These are phyloP conservation scores for Geotrichum siamense DNA, from an alignment of 1,139 yeast genomes.

Conservation along the genomic window DNA sequence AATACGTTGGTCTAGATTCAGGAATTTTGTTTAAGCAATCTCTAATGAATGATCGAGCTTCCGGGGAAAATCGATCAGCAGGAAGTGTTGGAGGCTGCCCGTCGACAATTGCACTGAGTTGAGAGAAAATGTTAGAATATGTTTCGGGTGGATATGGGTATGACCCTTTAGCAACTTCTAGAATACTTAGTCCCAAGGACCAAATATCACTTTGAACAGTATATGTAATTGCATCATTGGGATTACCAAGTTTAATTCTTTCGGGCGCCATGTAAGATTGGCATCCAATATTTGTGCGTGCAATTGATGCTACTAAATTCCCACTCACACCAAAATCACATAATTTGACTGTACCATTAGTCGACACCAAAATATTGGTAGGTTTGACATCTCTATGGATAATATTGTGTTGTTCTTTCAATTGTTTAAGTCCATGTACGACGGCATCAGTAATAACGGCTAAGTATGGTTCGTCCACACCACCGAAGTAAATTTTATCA, in stretches of 20 bases:
- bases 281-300: slow-evolving; percentile 95
- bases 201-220: slow-evolving; percentile 94
- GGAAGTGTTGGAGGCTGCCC: slow-evolving; percentile 87
- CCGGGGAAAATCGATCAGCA: slow-evolving; percentile 49
- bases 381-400: slow-evolving; percentile 98
- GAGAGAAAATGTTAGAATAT: slow-evolving; percentile 81
- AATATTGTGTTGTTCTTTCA: slow-evolving; percentile 83
- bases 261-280: slow-evolving; percentile 99
- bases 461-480: slow-evolving; percentile 73
- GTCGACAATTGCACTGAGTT: slow-evolving; percentile 90
- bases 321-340: slow-evolving; percentile 98
- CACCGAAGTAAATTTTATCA: slow-evolving; percentile 74
- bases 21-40: slow-evolving; percentile 80
- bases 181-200: slow-evolving; percentile 84
- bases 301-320: slow-evolving; percentile 88
- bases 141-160: slow-evolving; percentile 97
- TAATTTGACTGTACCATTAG: slow-evolving; percentile 77
- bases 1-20: slow-evolving; percentile 73
- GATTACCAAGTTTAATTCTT: slow-evolving; percentile 58
- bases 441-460: slow-evolving; percentile 80
- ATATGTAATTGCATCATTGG: slow-evolving; percentile 67
- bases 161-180: slow-evolving; percentile 84
- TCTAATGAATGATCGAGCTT: slow-evolving; percentile 74
- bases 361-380: slow-evolving; percentile 75
- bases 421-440: slow-evolving; percentile 71